Evolutionary conservation across 306 rosid species (phyloP).

Genomic region (Prunus mume): DNA sequence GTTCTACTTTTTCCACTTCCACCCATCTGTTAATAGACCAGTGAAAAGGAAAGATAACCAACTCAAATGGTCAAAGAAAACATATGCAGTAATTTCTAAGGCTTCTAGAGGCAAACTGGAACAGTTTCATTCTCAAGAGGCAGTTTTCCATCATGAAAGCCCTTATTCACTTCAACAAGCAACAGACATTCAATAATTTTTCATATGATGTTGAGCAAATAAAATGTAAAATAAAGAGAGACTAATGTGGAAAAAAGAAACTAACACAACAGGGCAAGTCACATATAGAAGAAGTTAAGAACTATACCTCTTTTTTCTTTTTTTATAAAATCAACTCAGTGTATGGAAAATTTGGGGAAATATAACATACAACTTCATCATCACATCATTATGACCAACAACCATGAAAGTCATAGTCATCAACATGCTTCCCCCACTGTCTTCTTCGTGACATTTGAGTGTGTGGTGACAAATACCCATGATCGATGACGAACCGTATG

Average conservation of each 20-base stretch:
- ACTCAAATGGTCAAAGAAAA: neutral
- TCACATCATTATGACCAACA: conserved; percentile 13
- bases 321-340: neutral
- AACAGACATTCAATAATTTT: neutral
- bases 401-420: conserved; percentile 12
- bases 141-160: neutral
- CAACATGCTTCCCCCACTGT: conserved; percentile 17
- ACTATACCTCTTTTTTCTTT: conserved; percentile 11
- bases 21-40: neutral
- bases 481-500: conserved; percentile 22
- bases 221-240: neutral
- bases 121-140: neutral
- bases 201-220: neutral
- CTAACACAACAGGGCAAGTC: conserved; percentile 1
- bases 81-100: conserved; percentile 1
- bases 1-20: neutral
- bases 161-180: conserved; percentile 7
- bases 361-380: conserved; percentile 16
- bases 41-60: neutral
- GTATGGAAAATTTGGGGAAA: conserved; percentile 15
- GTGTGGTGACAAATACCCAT: conserved; percentile 21
- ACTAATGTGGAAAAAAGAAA: neutral
- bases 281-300: neutral
- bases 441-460: conserved; percentile 24
- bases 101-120: conserved; percentile 1